phyloP scores from a whole-genome alignment of 495 filamentous ascomycete genomes.

The Penicillium chermesinum region DNA sequence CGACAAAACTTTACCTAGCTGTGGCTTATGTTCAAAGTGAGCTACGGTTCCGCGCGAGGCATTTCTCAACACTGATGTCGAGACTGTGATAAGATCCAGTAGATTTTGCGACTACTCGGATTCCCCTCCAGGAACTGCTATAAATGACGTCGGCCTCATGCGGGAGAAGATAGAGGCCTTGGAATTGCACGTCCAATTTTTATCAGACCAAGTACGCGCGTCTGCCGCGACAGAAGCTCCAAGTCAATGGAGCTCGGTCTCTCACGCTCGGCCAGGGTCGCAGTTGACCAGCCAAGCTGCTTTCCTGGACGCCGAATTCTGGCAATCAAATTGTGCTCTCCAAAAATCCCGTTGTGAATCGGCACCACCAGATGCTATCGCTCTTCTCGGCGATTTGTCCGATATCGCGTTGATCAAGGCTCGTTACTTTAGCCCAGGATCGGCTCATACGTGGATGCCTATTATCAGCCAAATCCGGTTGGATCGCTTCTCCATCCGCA shows the following conservation, averaged over 20 bases:
- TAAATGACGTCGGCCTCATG: not conserved
- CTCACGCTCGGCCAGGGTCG: not conserved
- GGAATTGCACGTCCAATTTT: not conserved
- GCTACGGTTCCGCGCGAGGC: not conserved
- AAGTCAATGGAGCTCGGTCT: not conserved
- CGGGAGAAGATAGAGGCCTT: not conserved
- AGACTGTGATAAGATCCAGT: not conserved
- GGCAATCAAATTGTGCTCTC: not conserved
- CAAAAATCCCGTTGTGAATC: not conserved
- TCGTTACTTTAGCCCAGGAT: not conserved
- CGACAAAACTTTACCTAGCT: not conserved
- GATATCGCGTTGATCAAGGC: not conserved
- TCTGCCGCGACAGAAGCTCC: not conserved
- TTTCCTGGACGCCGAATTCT: not conserved
- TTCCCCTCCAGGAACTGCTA: not conserved
- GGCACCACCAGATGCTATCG: not conserved
- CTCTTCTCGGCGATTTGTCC: not conserved
- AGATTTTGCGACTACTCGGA: not conserved
- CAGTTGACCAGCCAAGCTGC: not conserved
- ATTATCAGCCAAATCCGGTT: constrained; percentile 1
- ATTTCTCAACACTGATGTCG: not conserved
- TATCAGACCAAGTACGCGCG: not conserved
- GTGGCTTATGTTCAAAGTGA: not conserved
- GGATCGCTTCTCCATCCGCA: not conserved
- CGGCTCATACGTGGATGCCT: not conserved